Conservation (phyloP, 2,329 filamentous ascomycete genomes). For the Periconia digitata region DNA sequence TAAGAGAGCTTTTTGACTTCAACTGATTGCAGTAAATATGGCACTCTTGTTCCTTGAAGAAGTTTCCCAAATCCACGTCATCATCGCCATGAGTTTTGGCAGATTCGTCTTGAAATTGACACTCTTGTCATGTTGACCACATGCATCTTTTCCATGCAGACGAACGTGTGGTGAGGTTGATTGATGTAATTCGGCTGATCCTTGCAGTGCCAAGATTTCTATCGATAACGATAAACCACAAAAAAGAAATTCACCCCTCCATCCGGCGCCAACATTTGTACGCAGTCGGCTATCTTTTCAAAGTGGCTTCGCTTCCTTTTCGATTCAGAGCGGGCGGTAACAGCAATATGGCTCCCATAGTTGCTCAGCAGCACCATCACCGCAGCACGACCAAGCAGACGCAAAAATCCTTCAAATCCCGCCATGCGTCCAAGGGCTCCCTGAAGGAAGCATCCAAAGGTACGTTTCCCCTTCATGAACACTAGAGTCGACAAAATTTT, state of each 20-base stretch:
- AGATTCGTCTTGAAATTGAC: too few relatives aligned
- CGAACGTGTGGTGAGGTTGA: not conserved
- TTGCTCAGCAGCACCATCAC: constrained; percentile 72
- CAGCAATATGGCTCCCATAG: constrained; percentile 68
- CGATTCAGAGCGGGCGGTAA: constrained; percentile 78
- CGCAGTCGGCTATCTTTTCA: constrained; percentile 12
- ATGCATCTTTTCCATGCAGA: not conserved
- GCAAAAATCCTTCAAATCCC: constrained; percentile 91
- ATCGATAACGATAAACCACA: constrained; percentile 24
- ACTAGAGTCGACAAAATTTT: too few relatives aligned
- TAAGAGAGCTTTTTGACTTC: too few relatives aligned
- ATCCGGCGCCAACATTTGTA: not conserved
- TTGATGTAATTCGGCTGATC: not conserved
- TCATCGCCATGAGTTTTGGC: too few relatives aligned
- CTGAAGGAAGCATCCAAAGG: constrained; percentile 85
- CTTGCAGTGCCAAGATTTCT: constrained; percentile 12
- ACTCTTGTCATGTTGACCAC: too few relatives aligned
- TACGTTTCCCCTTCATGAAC: constrained; percentile 36
- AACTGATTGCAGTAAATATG: too few relatives aligned
- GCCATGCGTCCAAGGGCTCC: constrained; percentile 84
- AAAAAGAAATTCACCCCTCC: constrained; percentile 8
- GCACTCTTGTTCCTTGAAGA: too few relatives aligned
- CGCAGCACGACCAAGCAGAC: constrained; percentile 85
- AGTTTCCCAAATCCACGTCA: too few relatives aligned
- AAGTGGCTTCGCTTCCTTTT: constrained; percentile 60